phyloP scores from a whole-genome alignment of 345 rosid species.

The Boechera divaricarpa region DNA sequence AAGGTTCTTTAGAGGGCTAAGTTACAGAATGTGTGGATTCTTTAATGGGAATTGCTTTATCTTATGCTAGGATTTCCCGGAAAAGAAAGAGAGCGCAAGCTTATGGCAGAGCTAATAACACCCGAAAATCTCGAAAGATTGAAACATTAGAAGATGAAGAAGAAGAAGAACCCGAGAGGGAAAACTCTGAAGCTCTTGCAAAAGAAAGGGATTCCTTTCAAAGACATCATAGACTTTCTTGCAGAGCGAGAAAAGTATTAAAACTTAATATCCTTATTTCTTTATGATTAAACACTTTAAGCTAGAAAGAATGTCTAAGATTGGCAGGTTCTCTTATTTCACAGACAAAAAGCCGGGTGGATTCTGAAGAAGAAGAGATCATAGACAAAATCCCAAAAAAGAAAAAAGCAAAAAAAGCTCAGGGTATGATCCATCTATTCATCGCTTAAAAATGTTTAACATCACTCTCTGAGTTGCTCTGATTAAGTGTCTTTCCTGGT shows the following conservation, averaged over 20 bases:
- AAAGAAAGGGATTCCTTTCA: conserved; percentile 75
- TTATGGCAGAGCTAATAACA: conserved; percentile 67
- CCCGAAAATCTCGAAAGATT: conserved; percentile 45
- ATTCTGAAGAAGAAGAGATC: conserved; percentile 57
- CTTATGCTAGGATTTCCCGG: conserved; percentile 56
- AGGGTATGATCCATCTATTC: conserved; percentile 52
- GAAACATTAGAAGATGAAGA: conserved; percentile 45
- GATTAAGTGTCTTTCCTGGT: neutral
- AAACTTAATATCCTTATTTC: neutral
- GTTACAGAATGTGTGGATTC: conserved; percentile 5
- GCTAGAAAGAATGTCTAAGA: neutral
- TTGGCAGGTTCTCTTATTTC: conserved; percentile 5
- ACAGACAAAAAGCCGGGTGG: conserved; percentile 65
- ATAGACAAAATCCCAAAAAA: conserved; percentile 52
- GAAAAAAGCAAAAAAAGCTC: conserved; percentile 73
- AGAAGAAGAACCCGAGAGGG: conserved; percentile 48
- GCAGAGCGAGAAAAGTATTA: conserved; percentile 78
- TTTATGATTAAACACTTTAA: neutral
- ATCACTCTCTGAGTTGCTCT: neutral
- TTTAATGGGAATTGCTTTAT: conserved; percentile 15
- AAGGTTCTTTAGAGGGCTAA: neutral
- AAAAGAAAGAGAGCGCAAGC: conserved; percentile 77
- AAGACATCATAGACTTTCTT: conserved; percentile 72
- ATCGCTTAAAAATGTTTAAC: neutral
- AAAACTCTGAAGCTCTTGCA: conserved; percentile 47